phyloP scores from a whole-genome alignment of 305 asterid genomes.

The Fraxinus angustifolia region DNA sequence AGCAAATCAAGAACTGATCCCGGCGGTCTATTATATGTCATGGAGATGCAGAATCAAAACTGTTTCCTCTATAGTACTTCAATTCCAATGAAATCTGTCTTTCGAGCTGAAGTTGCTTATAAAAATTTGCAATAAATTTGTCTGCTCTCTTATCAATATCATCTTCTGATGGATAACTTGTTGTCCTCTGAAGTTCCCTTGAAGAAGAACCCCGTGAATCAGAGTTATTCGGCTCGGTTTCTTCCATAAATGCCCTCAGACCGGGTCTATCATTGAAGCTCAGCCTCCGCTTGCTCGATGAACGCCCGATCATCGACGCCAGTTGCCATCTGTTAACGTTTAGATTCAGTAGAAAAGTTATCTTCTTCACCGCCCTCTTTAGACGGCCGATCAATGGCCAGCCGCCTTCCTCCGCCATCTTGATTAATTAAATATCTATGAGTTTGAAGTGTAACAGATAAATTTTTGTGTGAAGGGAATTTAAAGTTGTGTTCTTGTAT shows the following conservation, averaged over 20 bases:
- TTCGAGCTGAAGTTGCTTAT: conserved; percentile 55
- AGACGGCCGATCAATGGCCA: conserved; percentile 47
- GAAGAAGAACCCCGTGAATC: conserved; percentile 28
- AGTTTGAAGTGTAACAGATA: neutral
- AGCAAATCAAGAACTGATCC: neutral
- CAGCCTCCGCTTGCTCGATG: conserved; percentile 37
- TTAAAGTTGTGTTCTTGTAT: neutral
- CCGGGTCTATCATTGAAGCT: conserved; percentile 59
- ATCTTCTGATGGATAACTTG: conserved; percentile 58
- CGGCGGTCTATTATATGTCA: neutral
- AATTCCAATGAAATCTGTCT: conserved; percentile 71
- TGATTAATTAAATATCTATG: neutral
- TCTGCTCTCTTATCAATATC: conserved; percentile 74
- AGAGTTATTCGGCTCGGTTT: conserved; percentile 12
- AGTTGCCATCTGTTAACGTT: conserved; percentile 42
- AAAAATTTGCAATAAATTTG: conserved; percentile 59
- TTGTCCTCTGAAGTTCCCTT: conserved; percentile 38
- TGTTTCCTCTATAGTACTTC: conserved; percentile 50
- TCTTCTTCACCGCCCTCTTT: conserved; percentile 58
- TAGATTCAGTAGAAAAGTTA: conserved; percentile 42
- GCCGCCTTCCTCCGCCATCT: conserved; percentile 3
- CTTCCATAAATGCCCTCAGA: conserved; percentile 27
- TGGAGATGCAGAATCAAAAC: conserved; percentile 53
- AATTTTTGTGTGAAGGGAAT: neutral
- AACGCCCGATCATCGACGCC: conserved; percentile 42